Conservation (phyloP, 768 basidiomycete genomes). For the Lactarius tabidus region DNA sequence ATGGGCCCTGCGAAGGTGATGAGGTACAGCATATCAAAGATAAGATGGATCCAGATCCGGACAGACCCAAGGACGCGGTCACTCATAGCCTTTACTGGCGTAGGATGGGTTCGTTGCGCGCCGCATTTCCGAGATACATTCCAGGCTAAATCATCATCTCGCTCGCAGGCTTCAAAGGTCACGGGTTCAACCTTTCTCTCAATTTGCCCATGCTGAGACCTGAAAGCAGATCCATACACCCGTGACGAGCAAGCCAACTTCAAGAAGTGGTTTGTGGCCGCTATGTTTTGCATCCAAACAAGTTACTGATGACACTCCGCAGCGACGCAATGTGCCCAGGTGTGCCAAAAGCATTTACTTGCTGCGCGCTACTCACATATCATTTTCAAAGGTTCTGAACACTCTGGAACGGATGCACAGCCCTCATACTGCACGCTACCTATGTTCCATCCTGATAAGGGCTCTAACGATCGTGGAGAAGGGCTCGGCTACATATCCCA, state of each 20-base stretch:
- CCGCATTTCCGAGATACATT: neutral
- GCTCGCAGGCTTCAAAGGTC: constrained; percentile 52
- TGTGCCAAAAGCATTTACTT: constrained; percentile 21
- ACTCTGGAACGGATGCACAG: constrained; percentile 40
- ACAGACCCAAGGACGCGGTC: constrained; percentile 48
- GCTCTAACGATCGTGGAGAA: constrained; percentile 29
- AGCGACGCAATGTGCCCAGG: constrained; percentile 53
- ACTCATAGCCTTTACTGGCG: constrained; percentile 55
- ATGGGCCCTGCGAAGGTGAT: constrained; percentile 37
- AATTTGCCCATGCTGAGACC: neutral
- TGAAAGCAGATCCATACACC: constrained; percentile 50
- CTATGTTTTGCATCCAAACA: neutral
- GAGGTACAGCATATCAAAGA: constrained; percentile 45
- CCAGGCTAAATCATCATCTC: neutral
- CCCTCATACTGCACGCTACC: constrained; percentile 55
- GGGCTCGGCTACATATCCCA: constrained; percentile 48
- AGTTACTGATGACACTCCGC: neutral
- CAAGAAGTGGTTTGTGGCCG: constrained; percentile 44
- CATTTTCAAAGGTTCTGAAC: constrained; percentile 44
- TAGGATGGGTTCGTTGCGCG: constrained; percentile 44
- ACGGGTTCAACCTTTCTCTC: neutral
- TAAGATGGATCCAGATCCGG: constrained; percentile 45
- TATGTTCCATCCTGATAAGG: constrained; percentile 44
- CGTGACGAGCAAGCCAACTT: constrained; percentile 54
- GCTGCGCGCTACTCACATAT: neutral